Percentiles rank a stretch among this genome's conserved stretches.
Conservation (phyloP, 1,139 yeast species). For the Saccharomycopsis hybrid region DNA sequence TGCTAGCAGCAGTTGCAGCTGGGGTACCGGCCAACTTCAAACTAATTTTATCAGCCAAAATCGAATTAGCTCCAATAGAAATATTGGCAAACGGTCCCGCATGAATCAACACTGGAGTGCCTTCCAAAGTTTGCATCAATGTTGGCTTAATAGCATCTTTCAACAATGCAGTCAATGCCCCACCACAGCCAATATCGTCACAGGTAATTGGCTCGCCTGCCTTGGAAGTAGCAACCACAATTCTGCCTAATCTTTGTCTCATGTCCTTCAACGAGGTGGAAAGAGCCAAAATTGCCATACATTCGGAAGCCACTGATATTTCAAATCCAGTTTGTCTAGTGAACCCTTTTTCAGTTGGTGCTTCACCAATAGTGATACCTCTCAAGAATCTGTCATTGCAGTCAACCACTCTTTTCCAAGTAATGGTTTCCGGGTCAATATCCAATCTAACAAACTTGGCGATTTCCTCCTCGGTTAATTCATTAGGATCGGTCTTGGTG, state of each 20-base stretch:
- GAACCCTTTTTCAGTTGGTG: slow-evolving; percentile 90
- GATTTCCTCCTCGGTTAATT: slow-evolving; percentile 74
- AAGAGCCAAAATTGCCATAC: slow-evolving; percentile 96
- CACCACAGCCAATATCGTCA: slow-evolving; percentile 96
- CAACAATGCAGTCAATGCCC: slow-evolving; percentile 91
- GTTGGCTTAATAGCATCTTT: slow-evolving; percentile 98
- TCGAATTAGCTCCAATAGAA: slow-evolving; percentile 93
- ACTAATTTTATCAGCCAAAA: slow-evolving; percentile 92
- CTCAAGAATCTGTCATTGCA: slow-evolving; percentile 91
- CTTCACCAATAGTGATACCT: slow-evolving; percentile 88
- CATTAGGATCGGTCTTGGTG: slow-evolving; percentile 72
- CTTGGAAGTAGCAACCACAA: slow-evolving; percentile 82
- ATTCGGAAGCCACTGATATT: slow-evolving; percentile 94
- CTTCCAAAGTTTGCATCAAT: slow-evolving; percentile 96
- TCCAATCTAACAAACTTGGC: slow-evolving; percentile 76
- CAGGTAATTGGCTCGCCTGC: slow-evolving; percentile 89
- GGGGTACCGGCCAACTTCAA: slow-evolving; percentile 76
- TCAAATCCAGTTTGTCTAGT: slow-evolving; percentile 91
- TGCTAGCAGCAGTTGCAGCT: too few species aligned
- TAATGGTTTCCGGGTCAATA: slow-evolving; percentile 88
- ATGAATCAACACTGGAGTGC: slow-evolving; percentile 96
- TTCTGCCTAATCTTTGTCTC: slow-evolving; percentile 84
- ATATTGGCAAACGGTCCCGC: slow-evolving; percentile 99
- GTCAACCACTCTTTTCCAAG: slow-evolving; percentile 96
- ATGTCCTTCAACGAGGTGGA: slow-evolving; percentile 75